phyloP scores from a whole-genome alignment of 768 basidiomycete species.

The Tricholoma hemisulphureum region DNA sequence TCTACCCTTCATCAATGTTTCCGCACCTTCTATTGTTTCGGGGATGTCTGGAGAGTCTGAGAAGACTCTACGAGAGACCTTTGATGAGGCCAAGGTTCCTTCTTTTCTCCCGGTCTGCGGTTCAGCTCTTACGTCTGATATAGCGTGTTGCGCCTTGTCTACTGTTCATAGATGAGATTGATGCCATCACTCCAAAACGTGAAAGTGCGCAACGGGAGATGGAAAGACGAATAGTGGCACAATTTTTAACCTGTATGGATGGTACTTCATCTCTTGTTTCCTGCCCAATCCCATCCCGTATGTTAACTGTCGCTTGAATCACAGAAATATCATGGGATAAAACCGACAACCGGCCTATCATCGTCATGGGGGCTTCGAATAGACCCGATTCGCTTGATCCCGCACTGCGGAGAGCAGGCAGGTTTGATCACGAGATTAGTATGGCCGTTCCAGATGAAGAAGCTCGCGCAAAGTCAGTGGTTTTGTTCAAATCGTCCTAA shows the following conservation, averaged over 20 bases:
- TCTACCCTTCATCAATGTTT: slow-evolving; percentile 90
- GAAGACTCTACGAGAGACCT: slow-evolving; percentile 92
- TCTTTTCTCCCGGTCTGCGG: not conserved
- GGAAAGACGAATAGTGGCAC: slow-evolving; percentile 96
- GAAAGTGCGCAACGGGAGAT: slow-evolving; percentile 98
- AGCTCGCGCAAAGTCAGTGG: slow-evolving; percentile 79
- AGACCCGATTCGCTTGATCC: slow-evolving; percentile 93
- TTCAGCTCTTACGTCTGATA: not conserved
- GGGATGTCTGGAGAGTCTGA: slow-evolving; percentile 99
- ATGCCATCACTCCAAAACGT: slow-evolving; percentile 95
- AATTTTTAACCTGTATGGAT: slow-evolving; percentile 98
- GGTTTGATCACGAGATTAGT: slow-evolving; percentile 97
- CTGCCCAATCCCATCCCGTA: not conserved
- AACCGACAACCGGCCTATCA: slow-evolving; percentile 86
- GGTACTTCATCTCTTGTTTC: slow-evolving; percentile 49
- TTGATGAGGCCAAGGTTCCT: slow-evolving; percentile 91
- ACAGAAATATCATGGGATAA: slow-evolving; percentile 95
- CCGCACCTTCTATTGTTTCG: slow-evolving; percentile 93
- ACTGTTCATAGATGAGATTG: slow-evolving; percentile 96
- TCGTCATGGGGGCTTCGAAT: slow-evolving; percentile 96
- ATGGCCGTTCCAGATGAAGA: slow-evolving; percentile 96
- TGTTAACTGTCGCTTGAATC: slow-evolving; percentile 1
- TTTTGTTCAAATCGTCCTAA: not conserved
- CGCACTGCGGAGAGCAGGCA: slow-evolving; percentile 86
- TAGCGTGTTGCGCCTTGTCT: slow-evolving; percentile 90